Conservation (phyloP, 2,329 filamentous ascomycete genomes). For the Coniochaeta pulveracea region DNA sequence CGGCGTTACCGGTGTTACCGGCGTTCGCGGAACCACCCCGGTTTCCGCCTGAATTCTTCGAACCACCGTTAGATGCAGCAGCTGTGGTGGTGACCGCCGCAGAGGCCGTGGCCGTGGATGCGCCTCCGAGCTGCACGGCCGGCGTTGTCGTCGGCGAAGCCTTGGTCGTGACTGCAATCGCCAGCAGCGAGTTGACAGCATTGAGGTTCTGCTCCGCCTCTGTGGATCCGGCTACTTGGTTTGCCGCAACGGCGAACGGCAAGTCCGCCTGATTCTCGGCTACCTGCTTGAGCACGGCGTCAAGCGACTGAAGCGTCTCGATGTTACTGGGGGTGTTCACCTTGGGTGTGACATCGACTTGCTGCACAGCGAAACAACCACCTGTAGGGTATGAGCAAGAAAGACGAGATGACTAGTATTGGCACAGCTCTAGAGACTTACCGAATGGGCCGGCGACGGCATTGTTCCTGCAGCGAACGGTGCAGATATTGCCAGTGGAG, state of each 20-base stretch:
- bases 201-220: conserved; percentile 19
- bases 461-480: conserved; percentile 47
- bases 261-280: conserved; percentile 39
- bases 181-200: conserved; percentile 20
- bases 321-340: conserved; percentile 33
- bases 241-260: conserved; percentile 29
- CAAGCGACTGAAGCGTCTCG: conserved; percentile 30
- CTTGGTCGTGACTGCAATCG: conserved; percentile 8
- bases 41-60: too few relatives aligned
- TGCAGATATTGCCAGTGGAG: conserved; percentile 35
- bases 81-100: not conserved
- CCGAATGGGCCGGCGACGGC: conserved; percentile 42
- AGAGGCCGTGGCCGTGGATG: not conserved
- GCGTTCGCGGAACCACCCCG: not conserved
- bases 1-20: not conserved
- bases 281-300: conserved; percentile 35
- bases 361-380: conserved; percentile 46
- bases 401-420: not conserved
- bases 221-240: conserved; percentile 26
- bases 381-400: conserved; percentile 16
- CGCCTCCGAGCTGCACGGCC: conserved; percentile 1
- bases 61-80: not conserved
- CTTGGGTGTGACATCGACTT: conserved; percentile 30
- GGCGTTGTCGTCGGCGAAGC: conserved; percentile 9
- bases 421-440: conserved; percentile 1